Evolutionary conservation across 768 basidiomycete genomes (phyloP).

Genomic region (Lanmaoa pseudosensibilis): DNA sequence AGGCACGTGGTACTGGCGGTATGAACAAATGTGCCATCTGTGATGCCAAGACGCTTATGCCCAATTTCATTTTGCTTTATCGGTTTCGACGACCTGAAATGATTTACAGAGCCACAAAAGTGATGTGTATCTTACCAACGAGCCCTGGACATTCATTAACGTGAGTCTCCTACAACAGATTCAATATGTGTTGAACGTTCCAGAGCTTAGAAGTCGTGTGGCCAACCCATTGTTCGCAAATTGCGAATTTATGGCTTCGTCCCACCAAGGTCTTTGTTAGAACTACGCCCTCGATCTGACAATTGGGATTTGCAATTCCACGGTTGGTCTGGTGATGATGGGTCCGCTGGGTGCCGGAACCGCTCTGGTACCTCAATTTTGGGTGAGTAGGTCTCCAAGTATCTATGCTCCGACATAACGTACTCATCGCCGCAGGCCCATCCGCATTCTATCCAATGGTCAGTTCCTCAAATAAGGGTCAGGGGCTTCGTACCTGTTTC

Average conservation of each 20-base stretch:
- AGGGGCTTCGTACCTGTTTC: slow-evolving; percentile 6
- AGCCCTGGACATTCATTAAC: background rate
- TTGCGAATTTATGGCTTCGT: background rate
- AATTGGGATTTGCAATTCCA: background rate
- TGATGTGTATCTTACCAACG: background rate
- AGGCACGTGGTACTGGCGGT: no score
- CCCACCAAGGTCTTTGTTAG: background rate
- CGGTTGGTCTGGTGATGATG: background rate
- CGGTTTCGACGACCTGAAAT: background rate
- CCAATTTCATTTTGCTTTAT: background rate
- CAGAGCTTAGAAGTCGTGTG: no score
- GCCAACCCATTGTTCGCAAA: background rate
- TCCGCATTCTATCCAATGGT: background rate
- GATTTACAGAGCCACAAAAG: background rate
- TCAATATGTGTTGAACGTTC: background rate
- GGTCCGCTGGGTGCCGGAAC: background rate
- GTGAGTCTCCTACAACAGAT: background rate
- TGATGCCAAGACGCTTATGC: background rate
- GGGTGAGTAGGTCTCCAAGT: background rate
- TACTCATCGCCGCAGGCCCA: no score
- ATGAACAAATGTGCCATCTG: no score
- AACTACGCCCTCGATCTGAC: background rate
- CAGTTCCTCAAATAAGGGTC: background rate
- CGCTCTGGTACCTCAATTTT: background rate
- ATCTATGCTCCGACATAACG: background rate